Evolutionary conservation across 257 asterid species (phyloP), one percentile per base, ranked within the genome.

Genomic region (Penstemon davidsonii): DNA sequence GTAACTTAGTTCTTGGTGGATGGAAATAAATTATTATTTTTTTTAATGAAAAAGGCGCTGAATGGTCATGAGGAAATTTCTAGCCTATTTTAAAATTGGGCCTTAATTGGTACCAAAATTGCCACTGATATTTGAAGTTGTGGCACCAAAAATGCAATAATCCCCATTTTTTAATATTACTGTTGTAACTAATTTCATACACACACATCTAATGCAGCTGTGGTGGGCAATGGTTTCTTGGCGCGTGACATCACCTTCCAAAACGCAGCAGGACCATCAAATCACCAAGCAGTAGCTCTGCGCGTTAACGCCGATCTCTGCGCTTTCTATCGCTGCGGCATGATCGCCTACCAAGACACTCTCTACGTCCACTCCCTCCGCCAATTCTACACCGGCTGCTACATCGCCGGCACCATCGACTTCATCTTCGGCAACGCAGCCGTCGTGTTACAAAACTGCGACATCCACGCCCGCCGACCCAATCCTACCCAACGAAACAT

Each of bases 321-420:
- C 18, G 91, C 91, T 9, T 82, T 85, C 79, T 79, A 85, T 76
- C 77, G 86, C 0, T 85, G 91, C 76, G 72, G 67, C 77, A 68
- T 85, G 67, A 39, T 78, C 3, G 90, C 86, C 36, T 85, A 85
- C 77, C 90, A 85, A 43, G 90, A 85, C 80, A 80, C 90, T 4
- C 82, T 85, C 5, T 85, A 85, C 73, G 87, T 80, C 65, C 90
- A 84, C 81, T 81, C 87, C 58, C 85, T 82, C 61, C 90, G 90
- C 15, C 90, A 85, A 55, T 85, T 85, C 82, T 85, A 78, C 76
- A 56, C 81, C n/a, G 60, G 66, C 52, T 85, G 88, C 73, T 6
- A 41, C 70, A 74, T 85, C 64, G 68, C 77, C 43, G 90, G 90
- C 9, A 85, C 90, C 3, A 88, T 85, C 6, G 90, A 85, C 69